Evolutionary conservation across 768 basidiomycete genomes (phyloP).

Genomic region (Paxillus involutus): DNA sequence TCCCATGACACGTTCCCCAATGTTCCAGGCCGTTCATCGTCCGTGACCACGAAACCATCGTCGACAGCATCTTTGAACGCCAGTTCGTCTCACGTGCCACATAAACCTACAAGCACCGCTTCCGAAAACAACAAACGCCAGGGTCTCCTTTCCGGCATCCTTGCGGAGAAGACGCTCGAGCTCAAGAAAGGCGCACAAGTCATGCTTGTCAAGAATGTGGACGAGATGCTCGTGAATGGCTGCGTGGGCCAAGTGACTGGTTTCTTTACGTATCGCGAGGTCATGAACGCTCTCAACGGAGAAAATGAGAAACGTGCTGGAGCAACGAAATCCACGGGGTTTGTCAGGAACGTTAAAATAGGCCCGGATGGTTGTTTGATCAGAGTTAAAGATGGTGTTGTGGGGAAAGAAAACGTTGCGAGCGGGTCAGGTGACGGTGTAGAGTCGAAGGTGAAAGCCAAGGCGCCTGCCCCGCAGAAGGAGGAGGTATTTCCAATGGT

Average conservation of each 20-base stretch:
- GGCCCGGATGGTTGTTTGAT: slow-evolving; percentile 27
- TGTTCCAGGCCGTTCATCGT: not conserved
- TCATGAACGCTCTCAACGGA: slow-evolving; percentile 12
- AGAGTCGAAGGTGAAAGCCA: slow-evolving; percentile 20
- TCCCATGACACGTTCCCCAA: slow-evolving; percentile 49
- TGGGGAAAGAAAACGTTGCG: slow-evolving; percentile 36
- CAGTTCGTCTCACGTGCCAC: slow-evolving; percentile 24
- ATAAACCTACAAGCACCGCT: slow-evolving; percentile 21
- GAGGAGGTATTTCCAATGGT: slow-evolving; percentile 47
- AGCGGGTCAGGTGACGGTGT: slow-evolving; percentile 13
- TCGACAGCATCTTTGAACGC: not conserved
- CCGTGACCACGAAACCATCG: not conserved
- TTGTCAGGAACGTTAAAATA: slow-evolving; percentile 35
- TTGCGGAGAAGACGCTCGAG: slow-evolving; percentile 53
- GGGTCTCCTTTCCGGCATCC: slow-evolving; percentile 59
- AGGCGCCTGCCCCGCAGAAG: slow-evolving; percentile 30
- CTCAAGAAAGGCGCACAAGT: slow-evolving; percentile 65
- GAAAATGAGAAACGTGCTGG: slow-evolving; percentile 26
- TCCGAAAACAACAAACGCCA: slow-evolving; percentile 37
- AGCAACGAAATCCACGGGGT: slow-evolving; percentile 31
- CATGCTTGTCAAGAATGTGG: slow-evolving; percentile 73
- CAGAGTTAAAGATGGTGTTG: not conserved
- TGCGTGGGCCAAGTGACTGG: slow-evolving; percentile 61
- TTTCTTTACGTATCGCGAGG: slow-evolving; percentile 38
- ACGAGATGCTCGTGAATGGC: slow-evolving; percentile 63